Conservation (phyloP, 2,329 filamentous ascomycete genomes). For the Fusarium begoniae region DNA sequence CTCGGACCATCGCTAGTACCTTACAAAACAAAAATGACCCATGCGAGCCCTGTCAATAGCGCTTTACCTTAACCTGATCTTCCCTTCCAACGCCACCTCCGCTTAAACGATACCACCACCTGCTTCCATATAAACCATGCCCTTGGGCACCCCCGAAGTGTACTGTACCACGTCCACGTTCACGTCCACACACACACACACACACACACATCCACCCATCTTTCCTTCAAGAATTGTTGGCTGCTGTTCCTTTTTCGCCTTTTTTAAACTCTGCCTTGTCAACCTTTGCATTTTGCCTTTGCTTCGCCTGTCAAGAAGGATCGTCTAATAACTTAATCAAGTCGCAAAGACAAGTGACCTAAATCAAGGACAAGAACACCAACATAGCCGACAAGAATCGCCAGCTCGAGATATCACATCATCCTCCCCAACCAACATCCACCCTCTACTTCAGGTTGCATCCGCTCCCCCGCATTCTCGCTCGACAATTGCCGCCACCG, state of each 20-base stretch:
- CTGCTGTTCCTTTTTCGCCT: constrained; percentile 2
- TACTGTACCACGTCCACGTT: constrained; percentile 16
- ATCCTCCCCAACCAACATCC: constrained; percentile 31
- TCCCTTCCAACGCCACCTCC: constrained; percentile 40
- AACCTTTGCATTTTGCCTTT: constrained; percentile 4
- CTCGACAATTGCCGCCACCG: constrained; percentile 32
- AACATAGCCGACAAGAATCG: constrained; percentile 4
- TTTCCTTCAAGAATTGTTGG: constrained; percentile 8
- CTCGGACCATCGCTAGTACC: constrained; percentile 1
- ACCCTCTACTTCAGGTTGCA: constrained; percentile 33
- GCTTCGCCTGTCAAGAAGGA: background rate
- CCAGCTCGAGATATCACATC: constrained; percentile 34
- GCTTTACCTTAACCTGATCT: constrained; percentile 37
- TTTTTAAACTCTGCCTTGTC: background rate
- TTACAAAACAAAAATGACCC: background rate
- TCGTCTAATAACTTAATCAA: constrained; percentile 5
- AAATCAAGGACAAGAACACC: constrained; percentile 2
- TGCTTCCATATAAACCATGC: constrained; percentile 26
- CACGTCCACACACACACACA: background rate
- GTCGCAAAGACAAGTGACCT: constrained; percentile 19
- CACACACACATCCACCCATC: background rate
- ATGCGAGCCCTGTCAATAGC: constrained; percentile 24
- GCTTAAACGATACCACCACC: constrained; percentile 36
- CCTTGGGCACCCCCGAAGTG: constrained; percentile 4
- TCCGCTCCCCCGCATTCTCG: constrained; percentile 36